Base-by-base conservation (phyloP, 345 rosid species). In the Passiflora organensis region DNA sequence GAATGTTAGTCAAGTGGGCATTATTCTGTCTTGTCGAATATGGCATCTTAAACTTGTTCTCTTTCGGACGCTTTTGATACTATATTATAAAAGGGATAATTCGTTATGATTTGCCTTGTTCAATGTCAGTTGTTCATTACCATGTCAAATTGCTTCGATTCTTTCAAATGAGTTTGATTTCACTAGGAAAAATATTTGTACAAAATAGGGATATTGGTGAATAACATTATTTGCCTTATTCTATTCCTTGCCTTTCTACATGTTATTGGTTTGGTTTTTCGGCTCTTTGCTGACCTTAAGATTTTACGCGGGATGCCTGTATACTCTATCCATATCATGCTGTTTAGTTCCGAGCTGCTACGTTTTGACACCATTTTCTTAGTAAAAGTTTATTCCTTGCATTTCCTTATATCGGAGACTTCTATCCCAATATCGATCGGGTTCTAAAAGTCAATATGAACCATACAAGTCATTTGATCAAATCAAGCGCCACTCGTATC, bases 11-110 rank as follows among this genome's bases (percentile, higher is more conserved):
- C 20, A 25, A 46, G 60, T 41, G 17, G 54, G 58, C 39, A n/a
- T n/a, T n/a, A n/a, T 28, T 50, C n/a, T 46, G 52, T 48, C 32
- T 62, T 22, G 51, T 42, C 47, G 41, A 57, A 61, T 52, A 59
- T 65, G 68, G 70, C 76, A 70, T 70, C 82, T 75, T 71, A 75
- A 75, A 75, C 79, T 71, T 64, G 73, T 58, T 58, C 65, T 49
- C 32, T 17, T 22, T n/a, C n/a, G n/a, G n/a, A n/a, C 49, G 59
- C 38, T 64, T 48, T 52, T 45, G 32, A 60, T 67, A 73, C 41
- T 72, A 66, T 67, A 32, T 52, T 58, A 36, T 60, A 54, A 69
- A 72, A 44, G 47, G 50, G 38, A 53, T 71, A 56, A 53, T 57
- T 74, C 55, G 46, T 49, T 49, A 36, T 70, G 48, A 51, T 70